Percentiles rank a stretch among this genome's conserved stretches.
Conservation (phyloP, 192 early-diverging fungal genomes). For the Rhizophagus prolifer region DNA sequence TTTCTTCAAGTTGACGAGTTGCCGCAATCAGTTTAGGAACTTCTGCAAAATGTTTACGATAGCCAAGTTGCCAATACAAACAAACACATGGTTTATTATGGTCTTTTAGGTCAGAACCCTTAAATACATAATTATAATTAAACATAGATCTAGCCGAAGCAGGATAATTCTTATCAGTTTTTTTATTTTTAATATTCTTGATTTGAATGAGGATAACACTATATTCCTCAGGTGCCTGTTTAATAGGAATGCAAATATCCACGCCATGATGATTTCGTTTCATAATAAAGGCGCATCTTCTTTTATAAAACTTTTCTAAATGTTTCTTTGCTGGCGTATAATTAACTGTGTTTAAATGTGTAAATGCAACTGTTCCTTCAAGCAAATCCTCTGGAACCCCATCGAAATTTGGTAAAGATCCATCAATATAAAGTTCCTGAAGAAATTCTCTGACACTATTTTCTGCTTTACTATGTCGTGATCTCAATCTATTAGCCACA, state of each 20-base stretch:
- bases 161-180: neutral
- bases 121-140: neutral
- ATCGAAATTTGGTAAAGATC: too few relatives aligned
- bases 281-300: constrained; percentile 15
- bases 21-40: too few relatives aligned
- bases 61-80: too few relatives aligned
- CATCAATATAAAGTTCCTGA: neutral
- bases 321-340: neutral
- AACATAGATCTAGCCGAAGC: neutral
- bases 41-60: too few relatives aligned
- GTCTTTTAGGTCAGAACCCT: too few relatives aligned
- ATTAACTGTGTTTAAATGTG: neutral
- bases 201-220: neutral
- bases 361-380: too few relatives aligned
- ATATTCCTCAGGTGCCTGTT: neutral
- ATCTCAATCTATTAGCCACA: neutral
- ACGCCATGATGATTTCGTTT: constrained; percentile 10
- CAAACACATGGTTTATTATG: too few relatives aligned
- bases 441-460: neutral
- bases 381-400: too few relatives aligned
- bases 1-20: too few relatives aligned
- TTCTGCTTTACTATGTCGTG: neutral
- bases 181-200: neutral
- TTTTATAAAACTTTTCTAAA: constrained; percentile 1
- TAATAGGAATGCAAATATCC: constrained; percentile 12